phyloP scores from a whole-genome alignment of 371 early-diverging fungal species.

The Mucor circinelloides region DNA sequence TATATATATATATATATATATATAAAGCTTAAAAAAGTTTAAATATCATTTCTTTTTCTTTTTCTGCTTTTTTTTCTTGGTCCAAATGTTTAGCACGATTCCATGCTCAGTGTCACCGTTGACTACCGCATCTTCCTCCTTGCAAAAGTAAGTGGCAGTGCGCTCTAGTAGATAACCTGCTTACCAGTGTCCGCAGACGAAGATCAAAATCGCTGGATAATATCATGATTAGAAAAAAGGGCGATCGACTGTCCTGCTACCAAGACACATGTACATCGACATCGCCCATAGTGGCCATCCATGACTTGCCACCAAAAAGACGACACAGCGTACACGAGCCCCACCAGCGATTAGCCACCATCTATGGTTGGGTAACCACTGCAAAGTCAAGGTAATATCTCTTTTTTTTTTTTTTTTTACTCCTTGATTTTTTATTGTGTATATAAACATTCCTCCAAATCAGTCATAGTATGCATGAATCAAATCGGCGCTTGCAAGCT shows the following conservation, averaged over 20 bases:
- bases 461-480: slow-evolving; percentile 4
- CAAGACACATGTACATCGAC: slow-evolving; percentile 12
- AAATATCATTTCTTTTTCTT: neutral
- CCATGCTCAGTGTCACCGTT: slow-evolving; percentile 2
- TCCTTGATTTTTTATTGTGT: neutral
- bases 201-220: slow-evolving; percentile 48
- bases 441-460: slow-evolving; percentile 7
- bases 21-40: neutral
- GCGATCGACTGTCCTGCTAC: slow-evolving; percentile 3
- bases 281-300: slow-evolving; percentile 24
- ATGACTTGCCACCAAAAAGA: slow-evolving; percentile 27
- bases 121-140: neutral
- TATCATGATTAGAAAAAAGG: slow-evolving; percentile 17
- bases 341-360: slow-evolving; percentile 52
- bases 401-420: neutral
- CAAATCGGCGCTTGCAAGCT: slow-evolving; percentile 10
- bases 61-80: neutral
- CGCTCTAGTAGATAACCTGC: neutral
- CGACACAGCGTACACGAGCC: slow-evolving; percentile 56
- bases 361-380: slow-evolving; percentile 59
- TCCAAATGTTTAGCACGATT: neutral
- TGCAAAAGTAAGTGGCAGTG: neutral
- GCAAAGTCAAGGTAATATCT: slow-evolving; percentile 7
- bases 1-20: no score
- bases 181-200: slow-evolving; percentile 10